phyloP scores from a whole-genome alignment of 225 moss, liverwort and hornwort species.

The Takakia lepidozioides region DNA sequence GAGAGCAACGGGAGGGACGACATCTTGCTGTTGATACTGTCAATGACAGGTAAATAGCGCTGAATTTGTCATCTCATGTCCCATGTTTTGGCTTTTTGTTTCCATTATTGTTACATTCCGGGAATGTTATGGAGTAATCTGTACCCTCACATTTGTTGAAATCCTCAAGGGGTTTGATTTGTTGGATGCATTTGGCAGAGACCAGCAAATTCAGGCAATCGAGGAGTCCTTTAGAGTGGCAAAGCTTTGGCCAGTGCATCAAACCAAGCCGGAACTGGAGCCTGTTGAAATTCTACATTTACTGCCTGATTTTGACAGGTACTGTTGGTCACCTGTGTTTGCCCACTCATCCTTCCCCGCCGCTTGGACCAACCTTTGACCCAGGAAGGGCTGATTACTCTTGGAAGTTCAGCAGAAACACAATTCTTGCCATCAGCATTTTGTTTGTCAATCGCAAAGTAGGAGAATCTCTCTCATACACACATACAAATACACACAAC shows the following conservation, averaged over 20 bases:
- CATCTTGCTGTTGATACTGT: conserved; percentile 52
- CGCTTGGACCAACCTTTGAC: too few species aligned
- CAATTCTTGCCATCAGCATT: background rate
- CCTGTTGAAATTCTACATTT: conserved; percentile 72
- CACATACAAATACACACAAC: too few species aligned
- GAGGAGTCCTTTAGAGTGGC: conserved; percentile 88
- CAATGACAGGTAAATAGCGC: conserved; percentile 81
- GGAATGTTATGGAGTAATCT: too few species aligned
- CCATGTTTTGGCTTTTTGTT: too few species aligned
- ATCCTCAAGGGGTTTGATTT: too few species aligned
- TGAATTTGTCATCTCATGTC: too few species aligned
- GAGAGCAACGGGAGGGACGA: conserved; percentile 90
- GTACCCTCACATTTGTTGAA: too few species aligned
- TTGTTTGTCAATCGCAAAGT: background rate
- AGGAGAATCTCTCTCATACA: too few species aligned
- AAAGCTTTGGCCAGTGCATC: conserved; percentile 79
- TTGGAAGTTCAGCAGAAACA: background rate
- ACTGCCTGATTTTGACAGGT: conserved; percentile 91
- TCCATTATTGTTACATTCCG: too few species aligned
- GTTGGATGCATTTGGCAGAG: conserved; percentile 38
- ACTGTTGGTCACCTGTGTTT: background rate
- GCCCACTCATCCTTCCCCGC: too few species aligned
- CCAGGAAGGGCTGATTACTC: too few species aligned
- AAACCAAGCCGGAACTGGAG: conserved; percentile 85
- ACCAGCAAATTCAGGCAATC: conserved; percentile 89